Evolutionary conservation across 306 rosid genomes (phyloP).

Genomic region (Dalbergia cochinchinensis): DNA sequence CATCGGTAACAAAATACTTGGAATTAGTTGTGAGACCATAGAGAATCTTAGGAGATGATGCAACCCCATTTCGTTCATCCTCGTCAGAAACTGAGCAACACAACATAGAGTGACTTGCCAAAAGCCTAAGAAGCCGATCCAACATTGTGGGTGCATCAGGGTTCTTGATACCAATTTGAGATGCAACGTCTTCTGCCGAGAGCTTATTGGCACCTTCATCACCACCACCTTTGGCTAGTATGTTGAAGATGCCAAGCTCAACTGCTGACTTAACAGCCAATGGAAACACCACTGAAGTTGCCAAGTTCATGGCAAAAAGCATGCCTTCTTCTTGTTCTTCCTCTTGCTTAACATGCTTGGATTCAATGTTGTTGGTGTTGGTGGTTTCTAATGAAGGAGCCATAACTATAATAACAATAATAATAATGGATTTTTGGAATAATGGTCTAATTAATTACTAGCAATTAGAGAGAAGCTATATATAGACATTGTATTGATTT

Average conservation of each 20-base stretch:
- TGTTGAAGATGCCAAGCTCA: slow-evolving; percentile 65
- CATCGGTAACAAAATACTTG: slow-evolving; percentile 19
- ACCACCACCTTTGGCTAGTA: slow-evolving; percentile 60
- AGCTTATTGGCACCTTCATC: slow-evolving; percentile 32
- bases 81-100: slow-evolving; percentile 31
- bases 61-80: not conserved
- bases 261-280: slow-evolving; percentile 54
- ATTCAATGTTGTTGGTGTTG: not conserved
- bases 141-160: slow-evolving; percentile 56
- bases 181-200: slow-evolving; percentile 49
- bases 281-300: slow-evolving; percentile 28
- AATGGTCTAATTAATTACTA: too few species aligned
- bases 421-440: too few species aligned
- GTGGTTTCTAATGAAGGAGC: not conserved
- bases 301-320: slow-evolving; percentile 51
- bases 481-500: too few species aligned
- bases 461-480: too few species aligned
- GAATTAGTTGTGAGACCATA: not conserved
- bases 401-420: not conserved
- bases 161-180: slow-evolving; percentile 46
- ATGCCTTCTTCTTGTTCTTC: not conserved
- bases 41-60: not conserved
- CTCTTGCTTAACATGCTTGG: not conserved
- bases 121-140: slow-evolving; percentile 61
- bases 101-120: slow-evolving; percentile 58